Evolutionary conservation across 305 asterid species (phyloP), one percentile per base, ranked within the genome.

Genomic region (Solanum hybrid): DNA sequence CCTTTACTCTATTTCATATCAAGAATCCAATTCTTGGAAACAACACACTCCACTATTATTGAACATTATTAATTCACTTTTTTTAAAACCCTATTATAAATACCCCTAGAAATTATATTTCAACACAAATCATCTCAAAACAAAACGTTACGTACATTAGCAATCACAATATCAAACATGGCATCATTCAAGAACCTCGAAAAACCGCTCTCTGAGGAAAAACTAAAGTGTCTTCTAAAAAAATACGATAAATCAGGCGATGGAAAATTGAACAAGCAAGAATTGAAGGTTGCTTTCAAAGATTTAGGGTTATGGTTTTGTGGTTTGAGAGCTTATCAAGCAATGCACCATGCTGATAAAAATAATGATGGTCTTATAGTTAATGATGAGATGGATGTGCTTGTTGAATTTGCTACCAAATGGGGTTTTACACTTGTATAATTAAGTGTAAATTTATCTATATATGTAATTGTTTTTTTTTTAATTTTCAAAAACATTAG

Each of bases 341-440:
- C 79, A 10, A 38, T 88, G 22, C 12, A 4, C 0, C 22, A 42
- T 12, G 91, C 89, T 14, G 92, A 90, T 60, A 87, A 22, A 20
- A 71, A 90, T 56, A 26, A 72, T 5, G 88, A 86, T 86, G 92
- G 92, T 5, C 16, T 38, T 31, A 89, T 91, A 35, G 11, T 56
- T 32, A 40, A 76, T 24, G 79, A 60, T 13, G 90, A 91, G 27
- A 40, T 85, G 85, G 66, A 20, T 24, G 81, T 5, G 17, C 88
- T 91, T 22, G 66, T 89, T 82, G 81, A 87, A 12, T 91, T 37
- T 82, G 90, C 86, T 77, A 0, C 5, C 1, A 46, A 69, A 66
- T 76, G 31, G 75, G 88, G 89, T 0, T 90, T 73, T 64, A 76
- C 8, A 2, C 24, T 76, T 27, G 7, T 11, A 5, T 87, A 69